Conservation (phyloP, 2,329 filamentous ascomycete species). For the Fusarium avenaceum region DNA sequence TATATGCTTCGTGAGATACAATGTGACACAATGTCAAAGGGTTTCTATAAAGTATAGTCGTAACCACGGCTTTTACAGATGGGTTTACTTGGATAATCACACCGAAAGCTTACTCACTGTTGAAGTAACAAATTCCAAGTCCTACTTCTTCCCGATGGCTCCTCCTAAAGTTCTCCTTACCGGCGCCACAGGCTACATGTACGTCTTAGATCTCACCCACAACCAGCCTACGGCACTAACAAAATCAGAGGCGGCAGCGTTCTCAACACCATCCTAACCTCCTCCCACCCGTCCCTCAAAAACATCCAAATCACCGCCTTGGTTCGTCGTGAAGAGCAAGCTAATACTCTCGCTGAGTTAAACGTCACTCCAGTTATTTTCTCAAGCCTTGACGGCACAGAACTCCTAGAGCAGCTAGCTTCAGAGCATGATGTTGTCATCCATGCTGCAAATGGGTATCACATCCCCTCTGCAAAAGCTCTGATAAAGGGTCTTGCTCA, state of each 20-base stretch:
- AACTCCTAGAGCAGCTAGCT: background rate
- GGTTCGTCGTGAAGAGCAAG: background rate
- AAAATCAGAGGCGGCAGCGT: slow-evolving; percentile 10
- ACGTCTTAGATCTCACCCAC: rapidly evolving
- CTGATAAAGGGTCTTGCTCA: background rate
- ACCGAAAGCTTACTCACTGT: background rate
- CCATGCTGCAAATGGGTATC: slow-evolving; percentile 18
- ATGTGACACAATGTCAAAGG: background rate
- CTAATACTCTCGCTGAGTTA: background rate
- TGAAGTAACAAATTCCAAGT: background rate
- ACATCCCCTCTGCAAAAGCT: background rate
- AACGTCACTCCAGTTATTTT: slow-evolving; percentile 1
- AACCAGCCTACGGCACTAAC: background rate
- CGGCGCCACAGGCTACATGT: slow-evolving; percentile 23
- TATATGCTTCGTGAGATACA: no score
- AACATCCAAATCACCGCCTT: background rate
- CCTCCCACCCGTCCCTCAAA: background rate
- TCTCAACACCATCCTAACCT: slow-evolving; percentile 1
- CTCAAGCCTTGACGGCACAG: background rate
- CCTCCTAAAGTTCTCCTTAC: slow-evolving; percentile 11
- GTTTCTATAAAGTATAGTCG: background rate
- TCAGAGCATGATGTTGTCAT: slow-evolving; percentile 8
- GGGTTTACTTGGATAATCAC: background rate
- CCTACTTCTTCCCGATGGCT: background rate
- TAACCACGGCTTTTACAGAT: background rate